Conservation (phyloP, 495 filamentous ascomycete species). For the Trichoderma virens region DNA sequence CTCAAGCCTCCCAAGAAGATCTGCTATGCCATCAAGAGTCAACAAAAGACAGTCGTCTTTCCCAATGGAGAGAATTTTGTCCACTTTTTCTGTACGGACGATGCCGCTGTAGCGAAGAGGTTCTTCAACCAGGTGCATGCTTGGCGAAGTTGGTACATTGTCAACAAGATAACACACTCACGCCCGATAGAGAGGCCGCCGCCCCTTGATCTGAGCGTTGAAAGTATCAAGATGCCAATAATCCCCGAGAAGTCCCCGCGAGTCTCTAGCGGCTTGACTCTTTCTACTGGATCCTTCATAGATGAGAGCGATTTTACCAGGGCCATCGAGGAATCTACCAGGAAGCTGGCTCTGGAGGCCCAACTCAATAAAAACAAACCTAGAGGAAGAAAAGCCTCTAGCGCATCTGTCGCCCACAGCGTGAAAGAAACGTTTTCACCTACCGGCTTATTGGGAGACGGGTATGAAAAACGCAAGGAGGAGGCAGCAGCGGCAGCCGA, state of each 20-base stretch:
- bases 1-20: constrained; percentile 69
- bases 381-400: neutral
- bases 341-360: neutral
- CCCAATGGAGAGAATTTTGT: constrained; percentile 74
- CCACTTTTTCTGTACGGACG: constrained; percentile 82
- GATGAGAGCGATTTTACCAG: neutral
- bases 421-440: neutral
- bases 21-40: constrained; percentile 87
- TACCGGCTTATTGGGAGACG: constrained; percentile 34
- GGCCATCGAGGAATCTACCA: constrained; percentile 3
- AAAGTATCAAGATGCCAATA: neutral
- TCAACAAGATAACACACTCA: constrained; percentile 38
- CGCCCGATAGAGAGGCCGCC: neutral
- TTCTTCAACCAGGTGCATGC: constrained; percentile 65
- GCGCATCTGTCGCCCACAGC: neutral
- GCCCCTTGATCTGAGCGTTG: neutral
- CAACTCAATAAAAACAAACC: neutral
- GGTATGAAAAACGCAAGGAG: constrained; percentile 34
- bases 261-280: neutral
- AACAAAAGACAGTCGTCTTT: constrained; percentile 84
- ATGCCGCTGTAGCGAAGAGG: constrained; percentile 51
- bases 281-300: neutral
- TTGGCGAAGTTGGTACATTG: constrained; percentile 88
- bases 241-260: neutral
- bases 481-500: constrained; percentile 17